phyloP scores from a whole-genome alignment of 2,329 filamentous ascomycete genomes.

The Huntiella omanensis region DNA sequence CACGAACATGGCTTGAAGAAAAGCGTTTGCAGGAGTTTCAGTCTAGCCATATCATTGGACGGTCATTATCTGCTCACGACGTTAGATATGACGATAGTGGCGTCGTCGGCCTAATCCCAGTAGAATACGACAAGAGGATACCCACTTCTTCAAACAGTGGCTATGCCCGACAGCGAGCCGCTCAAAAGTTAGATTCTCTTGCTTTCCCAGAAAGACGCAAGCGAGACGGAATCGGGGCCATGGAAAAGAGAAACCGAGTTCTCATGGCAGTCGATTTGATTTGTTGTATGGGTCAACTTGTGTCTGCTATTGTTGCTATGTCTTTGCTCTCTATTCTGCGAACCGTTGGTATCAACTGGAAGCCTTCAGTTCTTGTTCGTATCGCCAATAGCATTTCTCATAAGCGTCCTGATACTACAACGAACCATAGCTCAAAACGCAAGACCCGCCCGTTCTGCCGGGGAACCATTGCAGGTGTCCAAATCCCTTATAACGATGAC shows the following conservation, averaged over 20 bases:
- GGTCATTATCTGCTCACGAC: constrained; percentile 26
- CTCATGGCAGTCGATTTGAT: constrained; percentile 59
- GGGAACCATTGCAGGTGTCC: constrained; percentile 8
- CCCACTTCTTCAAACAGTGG: constrained; percentile 27
- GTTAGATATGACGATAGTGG: constrained; percentile 33
- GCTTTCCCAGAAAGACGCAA: constrained; percentile 19
- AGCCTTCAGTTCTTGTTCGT: constrained; percentile 30
- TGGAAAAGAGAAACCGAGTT: constrained; percentile 64
- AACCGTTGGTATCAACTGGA: constrained; percentile 5
- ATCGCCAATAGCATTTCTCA: constrained; percentile 18
- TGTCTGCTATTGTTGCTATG: constrained; percentile 38
- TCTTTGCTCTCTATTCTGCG: constrained; percentile 18
- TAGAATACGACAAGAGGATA: constrained; percentile 25
- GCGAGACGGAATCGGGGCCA: constrained; percentile 53
- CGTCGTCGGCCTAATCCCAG: constrained; percentile 34
- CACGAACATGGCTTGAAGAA: constrained; percentile 81
- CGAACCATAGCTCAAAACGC: not conserved
- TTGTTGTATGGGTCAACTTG: constrained; percentile 49
- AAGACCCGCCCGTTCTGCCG: not conserved
- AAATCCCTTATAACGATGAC: constrained; percentile 26
- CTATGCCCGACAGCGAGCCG: constrained; percentile 52
- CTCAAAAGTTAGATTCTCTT: constrained; percentile 31
- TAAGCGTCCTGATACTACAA: not conserved
- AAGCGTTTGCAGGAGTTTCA: constrained; percentile 66
- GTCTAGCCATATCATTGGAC: constrained; percentile 31